A percentile compares a stretch with the other conserved stretches of the same genome.
Conservation (phyloP, 2,329 filamentous ascomycete species). For the Ciborinia camelliae region DNA sequence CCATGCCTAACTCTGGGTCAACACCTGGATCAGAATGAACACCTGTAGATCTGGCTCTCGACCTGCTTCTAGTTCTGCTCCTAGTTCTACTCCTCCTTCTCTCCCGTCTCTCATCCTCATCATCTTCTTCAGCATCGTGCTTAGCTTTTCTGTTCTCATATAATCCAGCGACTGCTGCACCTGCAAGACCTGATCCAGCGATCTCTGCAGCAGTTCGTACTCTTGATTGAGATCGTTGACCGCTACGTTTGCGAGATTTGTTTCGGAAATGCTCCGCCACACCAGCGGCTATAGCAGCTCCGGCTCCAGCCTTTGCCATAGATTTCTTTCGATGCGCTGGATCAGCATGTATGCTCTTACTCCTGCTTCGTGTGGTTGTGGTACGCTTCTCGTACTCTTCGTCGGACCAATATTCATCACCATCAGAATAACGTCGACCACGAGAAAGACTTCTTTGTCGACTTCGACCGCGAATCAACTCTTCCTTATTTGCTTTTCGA, state of each 20-base stretch:
- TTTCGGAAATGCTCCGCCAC: constrained; percentile 56
- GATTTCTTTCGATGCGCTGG: constrained; percentile 44
- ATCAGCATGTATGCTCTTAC: constrained; percentile 47
- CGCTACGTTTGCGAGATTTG: constrained; percentile 48
- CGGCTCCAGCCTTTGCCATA: constrained; percentile 43
- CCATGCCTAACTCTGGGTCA: constrained; percentile 66
- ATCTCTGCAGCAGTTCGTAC: constrained; percentile 55
- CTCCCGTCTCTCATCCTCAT: constrained; percentile 19
- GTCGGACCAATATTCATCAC: constrained; percentile 23
- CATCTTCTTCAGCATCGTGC: constrained; percentile 48
- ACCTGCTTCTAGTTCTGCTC: constrained; percentile 37
- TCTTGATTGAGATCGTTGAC: constrained; percentile 42
- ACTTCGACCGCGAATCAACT: constrained; percentile 51
- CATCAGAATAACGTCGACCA: constrained; percentile 43
- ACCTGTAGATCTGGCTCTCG: constrained; percentile 50
- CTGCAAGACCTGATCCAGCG: constrained; percentile 56
- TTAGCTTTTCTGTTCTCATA: constrained; percentile 60
- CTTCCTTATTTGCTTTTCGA: constrained; percentile 58
- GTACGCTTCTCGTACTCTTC: constrained; percentile 34
- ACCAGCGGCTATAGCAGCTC: constrained; percentile 55
- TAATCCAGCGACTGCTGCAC: constrained; percentile 58
- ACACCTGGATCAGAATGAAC: constrained; percentile 47
- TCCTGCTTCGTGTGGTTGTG: constrained; percentile 39
- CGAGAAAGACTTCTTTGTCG: constrained; percentile 45
- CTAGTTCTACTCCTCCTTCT: constrained; percentile 33